Evolutionary conservation across 148 eudicot species (phyloP).

Genomic region (Rheum nobile): DNA sequence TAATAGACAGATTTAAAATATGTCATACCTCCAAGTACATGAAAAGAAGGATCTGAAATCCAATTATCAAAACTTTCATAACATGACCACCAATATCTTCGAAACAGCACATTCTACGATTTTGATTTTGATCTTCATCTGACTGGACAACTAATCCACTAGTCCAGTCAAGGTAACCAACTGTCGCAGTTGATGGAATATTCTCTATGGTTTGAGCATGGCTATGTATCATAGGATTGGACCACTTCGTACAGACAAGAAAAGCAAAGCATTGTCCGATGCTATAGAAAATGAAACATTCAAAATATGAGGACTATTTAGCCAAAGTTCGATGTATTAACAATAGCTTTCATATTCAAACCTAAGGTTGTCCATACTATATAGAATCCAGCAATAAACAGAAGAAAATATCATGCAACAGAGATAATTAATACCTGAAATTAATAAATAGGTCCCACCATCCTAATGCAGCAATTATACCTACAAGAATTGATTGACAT

Average conservation of each 20-base stretch:
- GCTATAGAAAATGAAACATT: slow-evolving; percentile 27
- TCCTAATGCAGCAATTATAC: slow-evolving; percentile 62
- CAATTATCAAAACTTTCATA: slow-evolving; percentile 74
- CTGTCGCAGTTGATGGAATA: slow-evolving; percentile 48
- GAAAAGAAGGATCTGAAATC: slow-evolving; percentile 76
- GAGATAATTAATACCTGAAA: slow-evolving; percentile 44
- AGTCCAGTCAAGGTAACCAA: slow-evolving; percentile 63
- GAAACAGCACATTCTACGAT: slow-evolving; percentile 50
- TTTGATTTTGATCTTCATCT: slow-evolving; percentile 42
- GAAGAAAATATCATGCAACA: not conserved
- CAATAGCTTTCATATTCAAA: not conserved
- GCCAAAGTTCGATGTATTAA: not conserved
- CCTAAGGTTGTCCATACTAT: not conserved
- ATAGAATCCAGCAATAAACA: not conserved
- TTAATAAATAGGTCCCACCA: slow-evolving; percentile 92
- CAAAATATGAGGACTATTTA: not conserved
- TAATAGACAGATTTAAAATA: not conserved
- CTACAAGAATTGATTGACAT: slow-evolving; percentile 21
- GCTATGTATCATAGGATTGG: slow-evolving; percentile 74
- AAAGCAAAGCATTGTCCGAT: slow-evolving; percentile 89
- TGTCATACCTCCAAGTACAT: slow-evolving; percentile 75
- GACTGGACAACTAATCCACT: slow-evolving; percentile 54
- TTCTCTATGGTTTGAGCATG: slow-evolving; percentile 31
- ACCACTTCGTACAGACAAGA: slow-evolving; percentile 96
- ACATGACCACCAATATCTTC: slow-evolving; percentile 85